Base-by-base conservation (phyloP, 2,329 filamentous ascomycete genomes). In the Diplodia scrobiculata region DNA sequence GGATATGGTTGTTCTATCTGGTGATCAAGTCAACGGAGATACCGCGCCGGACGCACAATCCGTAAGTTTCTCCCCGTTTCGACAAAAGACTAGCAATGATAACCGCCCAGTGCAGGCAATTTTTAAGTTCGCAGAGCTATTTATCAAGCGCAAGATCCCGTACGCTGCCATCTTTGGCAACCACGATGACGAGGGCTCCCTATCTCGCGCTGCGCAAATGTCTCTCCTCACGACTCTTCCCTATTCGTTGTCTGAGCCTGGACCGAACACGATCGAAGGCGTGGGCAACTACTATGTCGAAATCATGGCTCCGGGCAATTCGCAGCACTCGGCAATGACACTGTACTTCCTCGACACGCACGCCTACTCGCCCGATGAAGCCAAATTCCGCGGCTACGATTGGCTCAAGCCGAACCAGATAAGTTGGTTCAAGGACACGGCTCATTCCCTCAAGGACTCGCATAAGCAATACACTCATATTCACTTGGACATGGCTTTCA, bases 81-180 rank as follows among this genome's bases (percentile, higher is more conserved):
- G 45, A 29, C 6, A 48, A 59, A 5, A 11, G 45, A 47, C n/a
- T 45, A 62, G 5, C 27, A 50, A 62, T 62, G 45, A 34, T 50
- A 36, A 34, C 19, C 52, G 53, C 65, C 25, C 29, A 69, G 69
- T 67, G 52, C 58, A 90, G 87, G 91, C 94, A 45, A 90, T 99
- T 67, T 97, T 96, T 83, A 99, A 99, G 79, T 92, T 93, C 72
- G 90, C 91, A 5, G 88, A 91, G 55, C 83, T 96, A 13, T 86
- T 99, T 60, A 90, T 92, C 68, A 87, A 92, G 76, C 91, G 91
- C 76, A 91, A 92, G 72, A 92, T 98, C 45, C 95, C 95, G 0
- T 98, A 96, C 73, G 91, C 92, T 17, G 89, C 89, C 68, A 98
- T 99, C 67, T 97, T 98, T 73, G 95, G 95, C 66, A 99, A 99